phyloP scores from a whole-genome alignment of 495 filamentous ascomycete species.

The Thozetella sp. region DNA sequence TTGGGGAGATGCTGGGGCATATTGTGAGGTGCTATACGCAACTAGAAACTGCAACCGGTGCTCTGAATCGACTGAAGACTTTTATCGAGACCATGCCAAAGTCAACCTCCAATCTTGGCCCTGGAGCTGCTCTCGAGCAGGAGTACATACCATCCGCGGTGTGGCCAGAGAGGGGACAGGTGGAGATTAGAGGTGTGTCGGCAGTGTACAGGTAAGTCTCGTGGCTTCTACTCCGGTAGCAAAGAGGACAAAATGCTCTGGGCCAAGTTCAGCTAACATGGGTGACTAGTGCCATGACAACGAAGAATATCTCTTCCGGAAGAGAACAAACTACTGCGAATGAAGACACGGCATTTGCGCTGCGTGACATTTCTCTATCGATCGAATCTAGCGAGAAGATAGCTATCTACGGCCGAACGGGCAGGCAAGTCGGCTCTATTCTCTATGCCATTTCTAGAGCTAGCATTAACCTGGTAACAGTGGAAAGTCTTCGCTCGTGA shows the following conservation, averaged over 20 bases:
- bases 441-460: neutral
- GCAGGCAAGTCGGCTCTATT: conserved; percentile 13
- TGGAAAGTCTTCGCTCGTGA: conserved; percentile 34
- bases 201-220: conserved; percentile 22
- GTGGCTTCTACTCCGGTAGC: neutral
- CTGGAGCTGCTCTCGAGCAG: conserved; percentile 10
- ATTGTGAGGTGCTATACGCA: conserved; percentile 27
- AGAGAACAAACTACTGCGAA: neutral
- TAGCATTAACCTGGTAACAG: conserved; percentile 1
- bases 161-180: conserved; percentile 23
- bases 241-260: neutral
- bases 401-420: conserved; percentile 37
- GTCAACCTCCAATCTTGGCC: conserved; percentile 28
- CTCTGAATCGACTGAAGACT: conserved; percentile 51
- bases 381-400: conserved; percentile 31
- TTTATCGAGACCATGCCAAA: conserved; percentile 31
- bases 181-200: conserved; percentile 25
- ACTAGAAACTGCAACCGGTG: conserved; percentile 52
- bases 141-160: conserved; percentile 23
- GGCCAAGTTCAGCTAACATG: neutral
- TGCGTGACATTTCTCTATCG: conserved; percentile 23
- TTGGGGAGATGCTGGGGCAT: conserved; percentile 12
- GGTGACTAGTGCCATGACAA: neutral
- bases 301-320: too few relatives aligned
- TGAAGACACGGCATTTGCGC: conserved; percentile 3